Conservation (phyloP, 1,139 yeast species). For the Citeromyces siamensis region DNA sequence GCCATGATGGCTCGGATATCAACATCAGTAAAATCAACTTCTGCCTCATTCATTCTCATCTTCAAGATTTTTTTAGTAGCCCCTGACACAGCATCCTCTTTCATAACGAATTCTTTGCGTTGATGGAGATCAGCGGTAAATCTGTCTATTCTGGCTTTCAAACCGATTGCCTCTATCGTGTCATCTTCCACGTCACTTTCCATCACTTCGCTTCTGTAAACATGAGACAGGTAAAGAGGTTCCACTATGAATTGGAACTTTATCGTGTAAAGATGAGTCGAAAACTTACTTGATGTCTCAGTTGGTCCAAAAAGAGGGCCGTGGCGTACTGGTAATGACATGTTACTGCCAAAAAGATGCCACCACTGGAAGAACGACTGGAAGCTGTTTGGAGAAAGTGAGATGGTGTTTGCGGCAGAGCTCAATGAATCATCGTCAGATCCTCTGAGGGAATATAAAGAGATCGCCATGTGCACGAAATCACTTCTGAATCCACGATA, state of each 20-base stretch:
- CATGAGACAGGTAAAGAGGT: slow-evolving; percentile 65
- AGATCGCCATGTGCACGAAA: slow-evolving; percentile 66
- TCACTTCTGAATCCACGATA: slow-evolving; percentile 70
- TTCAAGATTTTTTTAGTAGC: slow-evolving; percentile 42
- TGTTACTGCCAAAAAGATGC: slow-evolving; percentile 54
- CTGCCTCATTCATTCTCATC: slow-evolving; percentile 68
- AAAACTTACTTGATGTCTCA: slow-evolving; percentile 35
- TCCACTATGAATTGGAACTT: slow-evolving; percentile 66
- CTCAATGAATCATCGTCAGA: slow-evolving; percentile 3
- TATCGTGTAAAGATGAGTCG: slow-evolving; percentile 64
- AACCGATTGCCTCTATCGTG: slow-evolving; percentile 49
- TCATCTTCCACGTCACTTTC: slow-evolving; percentile 26
- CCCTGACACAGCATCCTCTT: slow-evolving; percentile 45
- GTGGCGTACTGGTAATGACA: slow-evolving; percentile 62
- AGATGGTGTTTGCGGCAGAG: slow-evolving; percentile 48
- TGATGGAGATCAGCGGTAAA: slow-evolving; percentile 77
- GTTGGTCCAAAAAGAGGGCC: slow-evolving; percentile 44
- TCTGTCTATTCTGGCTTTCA: slow-evolving; percentile 58
- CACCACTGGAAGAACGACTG: slow-evolving; percentile 74
- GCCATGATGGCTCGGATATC: slow-evolving; percentile 68
- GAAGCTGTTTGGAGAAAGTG: slow-evolving; percentile 59
- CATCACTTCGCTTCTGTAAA: slow-evolving; percentile 36
- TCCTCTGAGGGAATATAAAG: slow-evolving; percentile 36
- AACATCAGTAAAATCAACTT: slow-evolving; percentile 52
- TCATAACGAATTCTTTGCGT: slow-evolving; percentile 61